Evolutionary conservation across 176 grass and related monocot genomes (phyloP).

Genomic region (Aegilops bicornis): DNA sequence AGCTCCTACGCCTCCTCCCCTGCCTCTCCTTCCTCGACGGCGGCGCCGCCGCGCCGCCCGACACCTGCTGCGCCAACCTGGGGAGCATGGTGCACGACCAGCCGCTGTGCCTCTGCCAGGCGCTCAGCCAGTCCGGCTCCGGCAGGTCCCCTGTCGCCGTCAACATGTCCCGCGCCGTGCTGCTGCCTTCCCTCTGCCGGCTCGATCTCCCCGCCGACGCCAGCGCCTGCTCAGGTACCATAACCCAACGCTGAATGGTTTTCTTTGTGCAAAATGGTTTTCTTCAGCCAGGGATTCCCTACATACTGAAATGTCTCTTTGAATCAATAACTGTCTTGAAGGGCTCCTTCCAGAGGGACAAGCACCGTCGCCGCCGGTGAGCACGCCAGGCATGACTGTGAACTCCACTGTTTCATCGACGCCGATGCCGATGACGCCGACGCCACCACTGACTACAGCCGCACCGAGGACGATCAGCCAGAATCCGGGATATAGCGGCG

Average conservation of each 20-base stretch:
- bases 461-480: slow-evolving; percentile 45
- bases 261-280: not conserved
- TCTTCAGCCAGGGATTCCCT: not conserved
- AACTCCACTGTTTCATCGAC: slow-evolving; percentile 30
- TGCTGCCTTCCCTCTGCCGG: slow-evolving; percentile 64
- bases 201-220: slow-evolving; percentile 44
- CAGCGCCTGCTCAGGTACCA: slow-evolving; percentile 49
- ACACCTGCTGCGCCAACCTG: slow-evolving; percentile 75
- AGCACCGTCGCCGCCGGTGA: slow-evolving; percentile 27
- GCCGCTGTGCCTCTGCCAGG: slow-evolving; percentile 65
- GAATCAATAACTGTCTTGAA: slow-evolving; percentile 6
- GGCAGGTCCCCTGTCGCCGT: slow-evolving; percentile 42
- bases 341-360: slow-evolving; percentile 31
- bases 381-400: not conserved
- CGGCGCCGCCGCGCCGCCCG: slow-evolving; percentile 28
- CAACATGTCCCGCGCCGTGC: slow-evolving; percentile 56
- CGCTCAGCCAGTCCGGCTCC: slow-evolving; percentile 54
- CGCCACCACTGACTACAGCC: slow-evolving; percentile 18
- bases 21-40: slow-evolving; percentile 61
- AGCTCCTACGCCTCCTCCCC: slow-evolving; percentile 56
- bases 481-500: slow-evolving; percentile 46
- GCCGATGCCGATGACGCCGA: not conserved
- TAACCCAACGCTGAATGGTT: not conserved
- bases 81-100: slow-evolving; percentile 60
- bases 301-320: not conserved